Evolutionary conservation across 441 rosid genomes (phyloP), one percentile per base, ranked within the genome.

Genomic region (Rhodomyrtus psidioides): DNA sequence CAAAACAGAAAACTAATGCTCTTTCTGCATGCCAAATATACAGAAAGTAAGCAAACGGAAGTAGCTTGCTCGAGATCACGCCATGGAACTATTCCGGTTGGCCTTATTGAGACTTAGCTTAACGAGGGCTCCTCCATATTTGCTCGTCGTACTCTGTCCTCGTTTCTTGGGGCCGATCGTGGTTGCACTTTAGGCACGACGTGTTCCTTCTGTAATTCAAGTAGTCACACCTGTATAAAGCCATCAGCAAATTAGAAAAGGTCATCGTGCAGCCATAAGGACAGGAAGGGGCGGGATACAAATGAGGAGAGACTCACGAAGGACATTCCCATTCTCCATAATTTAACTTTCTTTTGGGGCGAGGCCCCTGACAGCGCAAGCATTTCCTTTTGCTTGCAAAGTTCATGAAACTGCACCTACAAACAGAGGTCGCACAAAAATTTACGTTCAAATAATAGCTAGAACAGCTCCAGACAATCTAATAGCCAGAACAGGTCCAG

Each of bases 261-360:
- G n/a, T 19, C 83, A 0, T 27, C 4, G 10, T 7, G 39, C 83
- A 53, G 42, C 30, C 55, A 55, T 2, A 27, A 6, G 14, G 42
- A 42, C 15, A 46, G 85, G 86, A 83, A n/a, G 83, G 56, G 34
- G 65, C 76, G 28, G 23, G 86, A 70, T 30, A 55, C 21, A 30
- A 26, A 14, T 30, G 34, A 74, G n/a, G 39, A 84, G 84, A 88
- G 87, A 88, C 98, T 87, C 75, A 96, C 99, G 95, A 92, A 39
- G 95, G 95, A 90, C 99, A 97, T 88, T 94, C 97, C 98, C 99
- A 96, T 79, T 96, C 99, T 91, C 99, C 99, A 82, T 92, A 93
- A 85, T 90, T 89, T 42, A 95, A 90, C 85, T 90, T 88, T 83
- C 92, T 91, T 89, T 91, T 91, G 15, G 97, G 96, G 42, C 98